Conservation (phyloP, 2,329 filamentous ascomycete species). For the Polychaeton citri region DNA sequence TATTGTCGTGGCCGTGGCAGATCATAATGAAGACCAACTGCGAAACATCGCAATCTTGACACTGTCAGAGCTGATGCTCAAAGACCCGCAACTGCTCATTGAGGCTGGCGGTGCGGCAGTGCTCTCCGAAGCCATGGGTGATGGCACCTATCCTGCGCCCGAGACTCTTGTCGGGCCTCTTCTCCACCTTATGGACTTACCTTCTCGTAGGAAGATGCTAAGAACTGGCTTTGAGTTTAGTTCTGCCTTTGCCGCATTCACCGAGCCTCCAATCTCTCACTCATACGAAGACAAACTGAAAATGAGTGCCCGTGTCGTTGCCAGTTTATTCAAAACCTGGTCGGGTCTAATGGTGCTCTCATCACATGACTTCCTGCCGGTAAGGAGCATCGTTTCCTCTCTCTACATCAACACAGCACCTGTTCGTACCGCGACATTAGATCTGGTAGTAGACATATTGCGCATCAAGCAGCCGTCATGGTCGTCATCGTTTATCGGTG, state of each 20-base stretch:
- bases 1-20: slow-evolving; percentile 80
- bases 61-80: slow-evolving; percentile 77
- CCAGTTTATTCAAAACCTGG: slow-evolving; percentile 86
- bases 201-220: slow-evolving; percentile 67
- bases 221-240: slow-evolving; percentile 81
- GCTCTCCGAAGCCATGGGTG: slow-evolving; percentile 80
- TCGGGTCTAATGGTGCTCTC: slow-evolving; percentile 77
- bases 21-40: slow-evolving; percentile 72
- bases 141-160: slow-evolving; percentile 83
- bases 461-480: slow-evolving; percentile 88
- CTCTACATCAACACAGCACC: slow-evolving; percentile 44
- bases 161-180: slow-evolving; percentile 82
- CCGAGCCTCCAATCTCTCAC: slow-evolving; percentile 53
- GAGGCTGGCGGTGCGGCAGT: slow-evolving; percentile 73
- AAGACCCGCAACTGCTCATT: slow-evolving; percentile 68
- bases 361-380: slow-evolving; percentile 74
- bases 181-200: slow-evolving; percentile 76
- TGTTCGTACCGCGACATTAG: slow-evolving; percentile 65
- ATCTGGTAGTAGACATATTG: slow-evolving; percentile 70
- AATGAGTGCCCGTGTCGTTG: slow-evolving; percentile 82
- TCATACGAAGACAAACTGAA: slow-evolving; percentile 55
- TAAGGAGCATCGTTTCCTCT: slow-evolving; percentile 64
- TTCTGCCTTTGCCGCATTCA: slow-evolving; percentile 76
- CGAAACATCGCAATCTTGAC: slow-evolving; percentile 88
- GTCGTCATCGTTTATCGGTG: slow-evolving; percentile 91